phyloP scores from a whole-genome alignment of 2,329 filamentous ascomycete species.

The Alternaria sp. region DNA sequence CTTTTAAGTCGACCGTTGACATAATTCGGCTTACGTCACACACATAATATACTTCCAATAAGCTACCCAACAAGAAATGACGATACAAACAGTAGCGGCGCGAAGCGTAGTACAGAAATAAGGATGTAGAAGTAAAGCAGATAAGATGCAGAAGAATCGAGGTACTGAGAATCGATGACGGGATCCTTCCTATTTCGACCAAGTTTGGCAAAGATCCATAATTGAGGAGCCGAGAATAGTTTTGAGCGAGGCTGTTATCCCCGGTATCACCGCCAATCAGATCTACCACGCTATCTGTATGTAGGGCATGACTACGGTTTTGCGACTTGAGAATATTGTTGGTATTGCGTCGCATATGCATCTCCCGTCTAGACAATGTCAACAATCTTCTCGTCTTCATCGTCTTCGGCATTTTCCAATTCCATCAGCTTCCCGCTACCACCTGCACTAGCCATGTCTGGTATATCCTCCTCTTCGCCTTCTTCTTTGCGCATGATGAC shows the following conservation, averaged over 20 bases:
- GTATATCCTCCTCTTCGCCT: conserved; percentile 58
- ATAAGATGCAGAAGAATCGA: not conserved
- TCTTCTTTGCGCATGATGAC: conserved; percentile 83
- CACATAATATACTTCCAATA: not conserved
- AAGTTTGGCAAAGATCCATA: not conserved
- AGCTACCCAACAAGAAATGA: conserved; percentile 1
- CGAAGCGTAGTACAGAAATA: not conserved
- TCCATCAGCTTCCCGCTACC: conserved; percentile 36
- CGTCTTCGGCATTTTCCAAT: conserved; percentile 38
- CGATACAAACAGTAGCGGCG: not conserved
- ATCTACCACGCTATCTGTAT: not conserved
- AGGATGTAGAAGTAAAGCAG: not conserved
- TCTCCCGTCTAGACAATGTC: conserved; percentile 31
- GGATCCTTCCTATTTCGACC: conserved; percentile 3
- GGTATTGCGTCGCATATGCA: not conserved
- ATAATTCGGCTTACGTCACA: not conserved
- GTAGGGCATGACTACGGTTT: not conserved
- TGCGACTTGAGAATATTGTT: not conserved
- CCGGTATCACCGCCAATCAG: conserved; percentile 23
- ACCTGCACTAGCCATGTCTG: conserved; percentile 18
- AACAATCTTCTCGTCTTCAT: conserved; percentile 48
- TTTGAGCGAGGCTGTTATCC: conserved; percentile 10
- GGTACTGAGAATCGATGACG: conserved; percentile 16
- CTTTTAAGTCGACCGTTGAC: not conserved
- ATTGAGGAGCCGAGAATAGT: conserved; percentile 17